Conservation (phyloP, 192 early-diverging fungal species). For the Coemansia sp. region DNA sequence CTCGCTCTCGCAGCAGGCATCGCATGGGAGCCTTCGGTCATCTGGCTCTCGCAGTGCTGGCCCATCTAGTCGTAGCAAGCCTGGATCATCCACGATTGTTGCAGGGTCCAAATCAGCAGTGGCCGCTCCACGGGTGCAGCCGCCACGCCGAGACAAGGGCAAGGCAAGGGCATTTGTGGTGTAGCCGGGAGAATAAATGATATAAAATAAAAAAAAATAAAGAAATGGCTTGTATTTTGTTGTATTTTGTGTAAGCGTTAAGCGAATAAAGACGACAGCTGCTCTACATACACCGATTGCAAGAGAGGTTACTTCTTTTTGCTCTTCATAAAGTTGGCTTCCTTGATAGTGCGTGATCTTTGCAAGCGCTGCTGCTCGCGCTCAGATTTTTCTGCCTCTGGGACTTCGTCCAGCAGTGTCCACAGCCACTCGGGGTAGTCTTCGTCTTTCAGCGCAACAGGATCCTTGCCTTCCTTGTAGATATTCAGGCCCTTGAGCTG, state of each 20-base stretch:
- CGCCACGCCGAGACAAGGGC: slow-evolving; percentile 38
- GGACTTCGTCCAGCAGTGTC: slow-evolving; percentile 66
- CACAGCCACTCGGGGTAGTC: slow-evolving; percentile 96
- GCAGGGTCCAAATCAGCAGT: slow-evolving; percentile 1
- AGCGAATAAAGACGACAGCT: slow-evolving; percentile 7
- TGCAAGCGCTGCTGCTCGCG: slow-evolving; percentile 63
- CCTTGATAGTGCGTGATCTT: slow-evolving; percentile 65
- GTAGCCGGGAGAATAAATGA: not conserved
- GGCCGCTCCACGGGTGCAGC: not conserved
- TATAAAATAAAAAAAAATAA: not conserved
- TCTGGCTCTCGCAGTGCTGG: slow-evolving; percentile 10
- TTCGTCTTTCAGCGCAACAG: slow-evolving; percentile 77
- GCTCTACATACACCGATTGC: not conserved
- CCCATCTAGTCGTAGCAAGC: not conserved
- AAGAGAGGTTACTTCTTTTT: slow-evolving; percentile 61
- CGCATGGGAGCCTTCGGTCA: slow-evolving; percentile 13
- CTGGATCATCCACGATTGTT: not conserved
- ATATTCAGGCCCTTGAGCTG: slow-evolving; percentile 86
- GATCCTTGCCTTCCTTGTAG: slow-evolving; percentile 79
- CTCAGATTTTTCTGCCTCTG: slow-evolving; percentile 32
- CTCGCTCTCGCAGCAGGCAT: slow-evolving; percentile 29
- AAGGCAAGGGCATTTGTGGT: slow-evolving; percentile 38
- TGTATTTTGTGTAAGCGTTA: not conserved
- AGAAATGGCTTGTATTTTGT: not conserved
- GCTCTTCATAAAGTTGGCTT: slow-evolving; percentile 74